Evolutionary conservation across 2,329 filamentous ascomycete genomes (phyloP).

Genomic region (Fusarium sp.): DNA sequence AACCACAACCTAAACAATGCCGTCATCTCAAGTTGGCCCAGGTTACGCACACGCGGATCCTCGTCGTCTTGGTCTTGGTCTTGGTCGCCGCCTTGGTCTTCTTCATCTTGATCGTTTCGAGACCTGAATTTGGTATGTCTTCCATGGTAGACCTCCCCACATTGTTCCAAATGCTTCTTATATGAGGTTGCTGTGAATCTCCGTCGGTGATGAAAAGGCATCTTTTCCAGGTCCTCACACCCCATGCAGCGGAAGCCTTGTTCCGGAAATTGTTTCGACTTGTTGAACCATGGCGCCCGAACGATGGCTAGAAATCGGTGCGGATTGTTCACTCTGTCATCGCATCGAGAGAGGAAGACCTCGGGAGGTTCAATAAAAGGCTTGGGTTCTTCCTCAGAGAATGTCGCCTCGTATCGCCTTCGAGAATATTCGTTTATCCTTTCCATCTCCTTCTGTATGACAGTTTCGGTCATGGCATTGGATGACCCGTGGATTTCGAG

Average conservation of each 20-base stretch:
- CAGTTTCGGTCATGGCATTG: background rate
- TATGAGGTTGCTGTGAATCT: constrained; percentile 2
- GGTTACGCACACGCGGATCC: background rate
- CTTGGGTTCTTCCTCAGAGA: background rate
- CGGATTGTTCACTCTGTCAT: constrained; percentile 3
- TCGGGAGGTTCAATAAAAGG: background rate
- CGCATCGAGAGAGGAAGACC: background rate
- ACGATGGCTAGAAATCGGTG: constrained; percentile 8
- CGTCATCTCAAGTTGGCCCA: background rate
- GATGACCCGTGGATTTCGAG: background rate
- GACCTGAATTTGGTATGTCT: background rate
- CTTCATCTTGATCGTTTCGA: background rate
- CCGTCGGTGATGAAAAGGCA: constrained; percentile 2
- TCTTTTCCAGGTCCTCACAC: background rate
- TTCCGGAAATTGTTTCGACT: background rate
- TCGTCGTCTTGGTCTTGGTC: background rate
- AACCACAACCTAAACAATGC: background rate
- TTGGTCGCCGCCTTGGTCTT: background rate
- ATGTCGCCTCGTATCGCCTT: background rate
- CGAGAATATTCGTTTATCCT: background rate
- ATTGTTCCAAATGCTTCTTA: background rate
- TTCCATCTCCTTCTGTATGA: background rate
- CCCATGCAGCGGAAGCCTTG: constrained; percentile 2
- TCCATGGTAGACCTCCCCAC: background rate
- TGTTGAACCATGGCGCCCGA: constrained; percentile 4